These are phyloP conservation scores for Cordyceps javanica DNA, from an alignment of 2,329 filamentous ascomycete genomes.

Conservation along the genomic window DNA sequence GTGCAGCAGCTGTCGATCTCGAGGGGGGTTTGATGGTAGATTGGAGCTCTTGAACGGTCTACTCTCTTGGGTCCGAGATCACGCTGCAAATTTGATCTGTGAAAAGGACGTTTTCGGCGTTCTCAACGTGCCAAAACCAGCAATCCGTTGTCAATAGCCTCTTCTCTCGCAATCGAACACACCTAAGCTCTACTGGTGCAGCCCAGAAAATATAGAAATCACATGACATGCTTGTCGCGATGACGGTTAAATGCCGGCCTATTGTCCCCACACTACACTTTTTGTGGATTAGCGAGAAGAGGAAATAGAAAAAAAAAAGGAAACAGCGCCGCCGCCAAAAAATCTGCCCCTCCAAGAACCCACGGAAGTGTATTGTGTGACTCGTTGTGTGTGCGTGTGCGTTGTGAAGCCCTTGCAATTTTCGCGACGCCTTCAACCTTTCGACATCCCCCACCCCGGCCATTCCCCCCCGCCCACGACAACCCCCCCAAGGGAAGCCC, in stretches of 20 bases:
- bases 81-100: background rate
- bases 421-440: slow-evolving; percentile 8
- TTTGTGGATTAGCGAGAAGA: slow-evolving; percentile 30
- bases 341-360: slow-evolving; percentile 34
- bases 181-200: background rate
- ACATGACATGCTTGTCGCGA: slow-evolving; percentile 26
- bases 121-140: background rate
- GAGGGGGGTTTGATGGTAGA: background rate
- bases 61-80: background rate
- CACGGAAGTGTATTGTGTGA: background rate
- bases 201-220: slow-evolving; percentile 27
- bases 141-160: background rate
- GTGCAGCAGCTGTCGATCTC: background rate
- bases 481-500: background rate
- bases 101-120: background rate
- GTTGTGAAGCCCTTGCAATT: slow-evolving; percentile 19
- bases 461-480: background rate
- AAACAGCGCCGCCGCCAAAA: slow-evolving; percentile 16
- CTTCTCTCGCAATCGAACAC: background rate
- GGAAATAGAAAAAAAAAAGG: too few relatives aligned
- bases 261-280: slow-evolving; percentile 23
- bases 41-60: background rate
- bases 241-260: slow-evolving; percentile 29
- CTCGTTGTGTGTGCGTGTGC: slow-evolving; percentile 7
- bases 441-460: background rate